phyloP scores from a whole-genome alignment of 768 basidiomycete genomes.

The Symmetrospora coprosmae region DNA sequence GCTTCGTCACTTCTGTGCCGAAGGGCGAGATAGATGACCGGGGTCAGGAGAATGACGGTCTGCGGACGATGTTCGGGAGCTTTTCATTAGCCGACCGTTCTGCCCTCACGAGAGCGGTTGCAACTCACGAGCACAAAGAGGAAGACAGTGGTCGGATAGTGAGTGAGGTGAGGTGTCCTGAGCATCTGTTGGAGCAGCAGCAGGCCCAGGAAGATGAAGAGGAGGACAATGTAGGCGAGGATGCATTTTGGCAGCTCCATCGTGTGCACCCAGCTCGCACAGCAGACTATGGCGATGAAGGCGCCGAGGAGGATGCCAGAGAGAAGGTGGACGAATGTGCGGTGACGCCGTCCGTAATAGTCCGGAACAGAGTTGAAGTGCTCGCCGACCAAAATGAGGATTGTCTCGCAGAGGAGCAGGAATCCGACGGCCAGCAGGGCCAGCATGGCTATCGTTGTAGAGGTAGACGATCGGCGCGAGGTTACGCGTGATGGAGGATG shows the following conservation, averaged over 20 bases:
- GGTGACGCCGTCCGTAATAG: background rate
- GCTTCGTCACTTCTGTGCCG: background rate
- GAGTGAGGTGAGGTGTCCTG: background rate
- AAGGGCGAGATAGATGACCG: slow-evolving; percentile 12
- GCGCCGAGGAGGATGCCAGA: background rate
- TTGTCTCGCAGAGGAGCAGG: background rate
- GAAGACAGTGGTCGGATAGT: background rate
- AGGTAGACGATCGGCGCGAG: too few relatives aligned
- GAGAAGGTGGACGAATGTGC: background rate
- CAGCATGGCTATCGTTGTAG: background rate
- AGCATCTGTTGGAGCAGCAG: background rate
- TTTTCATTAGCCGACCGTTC: background rate
- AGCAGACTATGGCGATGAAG: background rate
- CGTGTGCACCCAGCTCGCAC: background rate
- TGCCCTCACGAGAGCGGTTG: too few relatives aligned
- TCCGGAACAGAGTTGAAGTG: background rate
- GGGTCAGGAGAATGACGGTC: background rate
- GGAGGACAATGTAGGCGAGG: slow-evolving; percentile 1
- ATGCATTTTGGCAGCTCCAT: background rate
- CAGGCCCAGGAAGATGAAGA: slow-evolving; percentile 11
- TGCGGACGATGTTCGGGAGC: background rate
- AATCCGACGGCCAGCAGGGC: background rate
- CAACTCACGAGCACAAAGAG: background rate
- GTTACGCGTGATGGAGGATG: too few relatives aligned
- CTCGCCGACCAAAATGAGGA: background rate